phyloP scores from a whole-genome alignment of 768 basidiomycete genomes.

The Termitomyces sp. region DNA sequence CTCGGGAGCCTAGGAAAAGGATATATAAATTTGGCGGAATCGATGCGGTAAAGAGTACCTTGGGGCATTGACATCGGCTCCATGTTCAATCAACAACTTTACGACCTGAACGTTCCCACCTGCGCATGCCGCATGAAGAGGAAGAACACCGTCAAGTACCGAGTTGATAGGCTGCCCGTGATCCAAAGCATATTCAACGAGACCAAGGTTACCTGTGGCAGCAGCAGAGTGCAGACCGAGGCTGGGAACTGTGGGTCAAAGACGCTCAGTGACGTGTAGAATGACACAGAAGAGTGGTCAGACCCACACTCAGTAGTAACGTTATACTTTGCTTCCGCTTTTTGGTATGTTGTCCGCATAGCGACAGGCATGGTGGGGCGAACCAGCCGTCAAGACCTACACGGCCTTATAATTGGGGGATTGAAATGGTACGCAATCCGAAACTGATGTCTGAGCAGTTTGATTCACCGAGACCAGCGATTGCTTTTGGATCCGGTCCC shows the following conservation, averaged over 20 bases:
- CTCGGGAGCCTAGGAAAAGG: conserved; percentile 50
- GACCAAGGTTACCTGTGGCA: conserved; percentile 82
- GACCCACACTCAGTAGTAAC: conserved; percentile 52
- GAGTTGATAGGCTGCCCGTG: conserved; percentile 97
- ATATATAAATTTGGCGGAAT: conserved; percentile 1
- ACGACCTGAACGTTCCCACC: conserved; percentile 89
- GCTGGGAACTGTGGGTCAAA: conserved; percentile 50
- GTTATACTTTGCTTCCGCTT: conserved; percentile 51
- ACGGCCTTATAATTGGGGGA: conserved; percentile 9
- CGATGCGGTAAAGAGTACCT: conserved; percentile 40
- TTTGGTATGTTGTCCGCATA: conserved; percentile 38
- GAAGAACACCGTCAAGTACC: conserved; percentile 93
- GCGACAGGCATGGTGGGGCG: conserved; percentile 40
- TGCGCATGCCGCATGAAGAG: conserved; percentile 90
- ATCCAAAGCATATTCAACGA: conserved; percentile 87
- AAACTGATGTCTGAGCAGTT: conserved; percentile 17
- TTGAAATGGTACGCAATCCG: conserved; percentile 14
- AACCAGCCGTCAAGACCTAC: conserved; percentile 16
- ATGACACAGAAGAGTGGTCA: conserved; percentile 5
- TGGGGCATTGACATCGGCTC: conserved; percentile 97
- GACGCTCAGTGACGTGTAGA: not conserved
- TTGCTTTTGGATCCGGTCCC: conserved; percentile 9
- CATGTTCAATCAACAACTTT: conserved; percentile 80
- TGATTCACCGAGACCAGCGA: conserved; percentile 11
- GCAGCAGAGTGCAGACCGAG: conserved; percentile 76